Evolutionary conservation across 1,284 basidiomycete genomes (phyloP).

Genomic region (Moesziomyces sp.): DNA sequence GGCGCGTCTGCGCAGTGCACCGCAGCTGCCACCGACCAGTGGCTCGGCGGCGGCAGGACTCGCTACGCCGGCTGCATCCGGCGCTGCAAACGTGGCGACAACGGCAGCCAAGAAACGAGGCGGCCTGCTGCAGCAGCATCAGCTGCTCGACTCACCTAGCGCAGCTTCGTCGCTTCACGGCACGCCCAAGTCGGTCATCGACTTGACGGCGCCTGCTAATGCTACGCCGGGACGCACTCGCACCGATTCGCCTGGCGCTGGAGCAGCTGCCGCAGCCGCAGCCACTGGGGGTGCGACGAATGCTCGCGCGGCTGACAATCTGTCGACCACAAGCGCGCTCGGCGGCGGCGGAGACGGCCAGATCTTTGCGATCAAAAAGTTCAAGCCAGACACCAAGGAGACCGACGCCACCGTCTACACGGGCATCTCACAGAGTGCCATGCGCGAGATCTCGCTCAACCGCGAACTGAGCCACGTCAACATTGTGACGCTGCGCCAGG

Average conservation of each 20-base stretch:
- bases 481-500: constrained; percentile 88
- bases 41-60: background rate
- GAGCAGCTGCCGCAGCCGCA: constrained; percentile 3
- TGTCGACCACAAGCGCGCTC: too few relatives aligned
- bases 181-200: constrained; percentile 21
- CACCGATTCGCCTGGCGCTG: constrained; percentile 24
- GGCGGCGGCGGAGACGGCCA: constrained; percentile 21
- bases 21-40: background rate
- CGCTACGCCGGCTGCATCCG: background rate
- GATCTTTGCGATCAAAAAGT: constrained; percentile 95
- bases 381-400: constrained; percentile 89
- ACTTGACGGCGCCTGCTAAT: constrained; percentile 2
- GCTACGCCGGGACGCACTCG: constrained; percentile 9
- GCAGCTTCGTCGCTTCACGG: constrained; percentile 22
- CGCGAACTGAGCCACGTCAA: constrained; percentile 93
- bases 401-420: constrained; percentile 77
- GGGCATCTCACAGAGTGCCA: constrained; percentile 96
- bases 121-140: constrained; percentile 27
- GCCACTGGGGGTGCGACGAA: too few relatives aligned
- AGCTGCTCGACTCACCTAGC: constrained; percentile 25
- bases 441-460: constrained; percentile 96
- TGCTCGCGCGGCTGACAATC: background rate
- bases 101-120: constrained; percentile 18
- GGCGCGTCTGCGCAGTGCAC: constrained; percentile 72
- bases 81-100: background rate